Evolutionary conservation across 306 rosid genomes (phyloP), one percentile per base, ranked within the genome.

Genomic region (Lathyrus aphaca): DNA sequence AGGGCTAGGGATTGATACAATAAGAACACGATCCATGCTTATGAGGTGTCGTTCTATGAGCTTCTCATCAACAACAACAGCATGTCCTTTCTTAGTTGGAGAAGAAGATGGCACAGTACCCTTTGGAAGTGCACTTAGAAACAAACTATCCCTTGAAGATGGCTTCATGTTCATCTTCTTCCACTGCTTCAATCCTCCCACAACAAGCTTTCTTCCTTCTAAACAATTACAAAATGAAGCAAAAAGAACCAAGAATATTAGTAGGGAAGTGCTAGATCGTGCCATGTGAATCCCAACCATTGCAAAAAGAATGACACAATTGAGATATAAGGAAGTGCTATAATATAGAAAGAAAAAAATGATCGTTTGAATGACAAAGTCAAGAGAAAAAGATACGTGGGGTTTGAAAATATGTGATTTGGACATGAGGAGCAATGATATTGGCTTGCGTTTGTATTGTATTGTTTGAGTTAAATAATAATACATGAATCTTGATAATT

Each of bases 1-100:
- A 10, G 97, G 97, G 79, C 96, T 91, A 0, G 97, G 97, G 23
- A 85, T 85, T 18, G 94, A 87, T 54, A 49, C 51, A 3, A 84
- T 78, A 71, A 66, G 51, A 68, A 68, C 13, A 15, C 82, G 88
- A 46, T 90, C 83, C 2, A 72, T 13, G 61, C 39, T 25, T 12
- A 72, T 74, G 32, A 89, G 95, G 75, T 87, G 95, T 5, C 90
- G 84, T 8, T 74, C 77, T 27, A 80, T 69, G 84, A 87, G 97
- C 80, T 87, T 87, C 40, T 86, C 83, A 65, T 82, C 75, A 54
- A 77, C 66, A 19, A 78, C 83, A 6, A 61, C 14, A n/a, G 81
- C 82, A 51, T 92, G 87, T 0, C 89, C 91, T 65, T 80, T 87
- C 68, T 74, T 81, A 81, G 89, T 89, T 10, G 96, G 98, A 0